A percentile compares a stretch with the other conserved stretches of the same genome.
Evolutionary conservation across 345 rosid genomes (phyloP).

Genomic region (Dimocarpus longan): DNA sequence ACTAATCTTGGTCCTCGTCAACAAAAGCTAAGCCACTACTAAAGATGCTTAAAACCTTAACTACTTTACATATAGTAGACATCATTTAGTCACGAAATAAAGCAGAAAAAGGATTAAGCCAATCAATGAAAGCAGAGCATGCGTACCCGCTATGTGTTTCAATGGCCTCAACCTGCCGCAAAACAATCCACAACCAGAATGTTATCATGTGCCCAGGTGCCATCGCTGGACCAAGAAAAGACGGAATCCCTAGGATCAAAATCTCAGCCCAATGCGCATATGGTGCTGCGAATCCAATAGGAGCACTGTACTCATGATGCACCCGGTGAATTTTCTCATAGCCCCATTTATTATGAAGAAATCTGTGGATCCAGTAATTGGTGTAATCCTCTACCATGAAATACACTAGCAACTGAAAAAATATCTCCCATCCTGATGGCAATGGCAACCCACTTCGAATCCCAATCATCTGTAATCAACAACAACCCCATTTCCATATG

Average conservation of each 20-base stretch:
- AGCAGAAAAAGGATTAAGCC: slow-evolving; percentile 31
- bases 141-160: slow-evolving; percentile 98
- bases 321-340: slow-evolving; percentile 87
- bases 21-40: slow-evolving; percentile 33
- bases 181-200: slow-evolving; percentile 90
- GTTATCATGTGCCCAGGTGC: slow-evolving; percentile 96
- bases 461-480: slow-evolving; percentile 63
- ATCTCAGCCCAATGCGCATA: slow-evolving; percentile 96
- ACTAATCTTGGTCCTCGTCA: slow-evolving; percentile 35
- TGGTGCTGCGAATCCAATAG: slow-evolving; percentile 82
- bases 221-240: slow-evolving; percentile 91
- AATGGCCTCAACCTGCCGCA: slow-evolving; percentile 88
- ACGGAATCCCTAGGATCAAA: slow-evolving; percentile 87
- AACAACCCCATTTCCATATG: background rate
- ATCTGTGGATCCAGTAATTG: slow-evolving; percentile 89
- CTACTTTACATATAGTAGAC: slow-evolving; percentile 31
- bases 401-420: slow-evolving; percentile 68
- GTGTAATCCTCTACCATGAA: slow-evolving; percentile 84
- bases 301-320: slow-evolving; percentile 90
- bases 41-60: slow-evolving; percentile 36
- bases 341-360: slow-evolving; percentile 85
- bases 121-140: slow-evolving; percentile 24
- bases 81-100: slow-evolving; percentile 28
- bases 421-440: slow-evolving; percentile 74
- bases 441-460: slow-evolving; percentile 70